phyloP scores from a whole-genome alignment of 805 yeast species.

The Candida maris region DNA sequence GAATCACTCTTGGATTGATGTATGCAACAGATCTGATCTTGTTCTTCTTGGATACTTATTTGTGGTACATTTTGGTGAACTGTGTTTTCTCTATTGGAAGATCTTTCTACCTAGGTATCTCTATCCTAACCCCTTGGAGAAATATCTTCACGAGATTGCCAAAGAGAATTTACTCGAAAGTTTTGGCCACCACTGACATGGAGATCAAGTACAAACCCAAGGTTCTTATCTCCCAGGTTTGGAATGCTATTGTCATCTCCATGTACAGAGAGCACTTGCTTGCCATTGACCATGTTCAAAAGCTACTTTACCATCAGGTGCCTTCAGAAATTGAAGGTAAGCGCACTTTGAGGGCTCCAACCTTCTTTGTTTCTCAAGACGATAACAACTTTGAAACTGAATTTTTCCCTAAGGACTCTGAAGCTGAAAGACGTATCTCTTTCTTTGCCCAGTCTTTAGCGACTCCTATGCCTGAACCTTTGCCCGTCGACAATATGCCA shows the following conservation, averaged over 20 bases:
- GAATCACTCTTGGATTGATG: conserved; percentile 89
- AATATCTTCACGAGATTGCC: conserved; percentile 96
- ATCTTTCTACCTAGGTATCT: conserved; percentile 97
- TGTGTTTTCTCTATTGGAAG: conserved; percentile 95
- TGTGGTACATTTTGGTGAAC: conserved; percentile 97
- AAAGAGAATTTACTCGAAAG: conserved; percentile 97
- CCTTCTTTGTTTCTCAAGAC: conserved; percentile 97
- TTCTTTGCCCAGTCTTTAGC: conserved; percentile 99
- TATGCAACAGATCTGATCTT: conserved; percentile 85
- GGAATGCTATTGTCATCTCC: conserved; percentile 98
- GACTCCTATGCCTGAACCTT: conserved; percentile 97
- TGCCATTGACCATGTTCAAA: conserved; percentile 98
- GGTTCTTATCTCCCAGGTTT: conserved; percentile 95
- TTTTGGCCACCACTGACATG: conserved; percentile 98
- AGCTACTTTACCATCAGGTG: conserved; percentile 94
- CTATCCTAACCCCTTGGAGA: conserved; percentile 99
- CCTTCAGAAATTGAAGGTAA: conserved; percentile 98
- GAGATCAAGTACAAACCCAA: conserved; percentile 98
- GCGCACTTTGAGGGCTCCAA: conserved; percentile 97
- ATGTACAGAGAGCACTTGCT: conserved; percentile 99
- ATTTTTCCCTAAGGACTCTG: conserved; percentile 95
- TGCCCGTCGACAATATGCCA: conserved; percentile 99
- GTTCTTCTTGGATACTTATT: conserved; percentile 97
- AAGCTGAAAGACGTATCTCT: conserved; percentile 98
- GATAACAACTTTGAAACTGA: conserved; percentile 93